Base-by-base conservation (phyloP, 257 asterid genomes). In the Plectranthus barbatus region DNA sequence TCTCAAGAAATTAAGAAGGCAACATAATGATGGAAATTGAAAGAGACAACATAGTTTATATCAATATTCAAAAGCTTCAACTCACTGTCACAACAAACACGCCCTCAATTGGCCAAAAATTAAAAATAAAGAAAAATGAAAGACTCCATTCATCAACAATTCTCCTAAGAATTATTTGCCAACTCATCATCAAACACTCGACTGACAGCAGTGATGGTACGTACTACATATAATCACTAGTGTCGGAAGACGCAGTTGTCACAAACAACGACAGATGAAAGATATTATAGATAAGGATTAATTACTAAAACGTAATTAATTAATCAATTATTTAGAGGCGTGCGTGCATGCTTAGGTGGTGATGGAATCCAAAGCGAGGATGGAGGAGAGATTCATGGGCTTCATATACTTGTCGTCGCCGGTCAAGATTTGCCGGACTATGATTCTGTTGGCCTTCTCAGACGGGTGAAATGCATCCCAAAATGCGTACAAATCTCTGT, bases 391-490 rank as follows among this genome's bases (percentile, higher is more conserved):
- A 62, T 88, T 88, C 88, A 88, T 82, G 31, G 92, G 96, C 21
- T 34, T 62, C 95, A 88, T 88, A 69, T 86, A 86, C 5, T 50
- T 50, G 53, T 51, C 11, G 6, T 73, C 55, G 0, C 96, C 96
- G 13, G 75, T 66, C 52, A 88, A 45, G 19, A 88, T 84, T 67
- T 77, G 86, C 39, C 77, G 81, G 46, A 82, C 96, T 61, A 88
- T 70, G 4, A 88, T 61, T 50, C 86, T 76, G 45, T 82, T 88
- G 40, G 96, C 96, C 68, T 21, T 86, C 66, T 88, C 96, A 0
- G 92, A 50, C 0, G 96, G 95, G 66, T 88, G 96, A 49, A 86
- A 88, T 21, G 86, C 70, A 64, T 88, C 95, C 95, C 96, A 88
- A 62, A 88, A 88, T 29, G 80, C 96, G 69, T 72, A 84, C 12